These are phyloP conservation scores for Lagenidium giganteum DNA, from an alignment of 352 stramenopile genomes.

Conservation along the genomic window DNA sequence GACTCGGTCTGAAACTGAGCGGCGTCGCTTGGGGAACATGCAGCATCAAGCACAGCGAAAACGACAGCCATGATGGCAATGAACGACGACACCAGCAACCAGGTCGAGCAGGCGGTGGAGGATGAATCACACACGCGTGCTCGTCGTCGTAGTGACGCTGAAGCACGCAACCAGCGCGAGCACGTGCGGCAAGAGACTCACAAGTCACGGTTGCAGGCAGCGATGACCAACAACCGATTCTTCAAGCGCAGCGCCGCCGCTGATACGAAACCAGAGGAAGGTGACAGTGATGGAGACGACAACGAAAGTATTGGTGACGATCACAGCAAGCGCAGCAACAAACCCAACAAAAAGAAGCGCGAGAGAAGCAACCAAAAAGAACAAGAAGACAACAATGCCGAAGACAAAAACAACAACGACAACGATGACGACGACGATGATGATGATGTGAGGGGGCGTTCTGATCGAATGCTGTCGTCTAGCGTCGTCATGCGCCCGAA, in stretches of 20 bases:
- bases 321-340: neutral
- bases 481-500: neutral
- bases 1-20: too few relatives aligned
- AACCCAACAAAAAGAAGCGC: neutral
- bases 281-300: too few relatives aligned
- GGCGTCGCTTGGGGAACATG: neutral
- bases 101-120: neutral
- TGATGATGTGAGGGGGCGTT: neutral
- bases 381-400: neutral
- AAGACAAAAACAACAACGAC: neutral
- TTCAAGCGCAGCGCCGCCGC: constrained; percentile 29
- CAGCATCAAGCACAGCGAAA: neutral
- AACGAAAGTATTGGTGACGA: too few relatives aligned
- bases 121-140: constrained; percentile 1
- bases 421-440: constrained; percentile 1
- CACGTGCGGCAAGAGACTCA: constrained; percentile 24
- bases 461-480: neutral
- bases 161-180: constrained; percentile 29
- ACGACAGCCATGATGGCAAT: neutral
- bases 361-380: neutral
- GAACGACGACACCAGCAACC: neutral
- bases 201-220: constrained; percentile 12
- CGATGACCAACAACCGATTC: constrained; percentile 49
- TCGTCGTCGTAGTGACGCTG: constrained; percentile 27
- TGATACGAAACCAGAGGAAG: constrained; percentile 12